Conservation (phyloP, 2,329 filamentous ascomycete species). For the Cytospora leucostoma region DNA sequence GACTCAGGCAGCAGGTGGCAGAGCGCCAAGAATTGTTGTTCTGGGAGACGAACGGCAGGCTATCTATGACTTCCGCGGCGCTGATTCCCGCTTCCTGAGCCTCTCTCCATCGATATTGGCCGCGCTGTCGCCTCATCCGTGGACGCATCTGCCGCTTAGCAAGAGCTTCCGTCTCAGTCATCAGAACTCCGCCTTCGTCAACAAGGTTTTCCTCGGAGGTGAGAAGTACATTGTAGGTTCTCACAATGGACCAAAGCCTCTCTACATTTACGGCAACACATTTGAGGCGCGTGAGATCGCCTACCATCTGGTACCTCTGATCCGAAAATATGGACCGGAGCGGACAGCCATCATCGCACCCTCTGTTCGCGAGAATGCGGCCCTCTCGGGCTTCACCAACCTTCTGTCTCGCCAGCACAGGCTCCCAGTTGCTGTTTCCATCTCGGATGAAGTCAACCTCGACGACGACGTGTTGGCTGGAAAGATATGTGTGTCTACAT, state of each 20-base stretch:
- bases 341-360: conserved; percentile 29
- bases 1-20: conserved; percentile 23
- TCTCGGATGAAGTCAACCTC: conserved; percentile 32
- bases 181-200: conserved; percentile 33
- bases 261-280: conserved; percentile 31
- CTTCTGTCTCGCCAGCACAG: conserved; percentile 20
- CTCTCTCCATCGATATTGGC: conserved; percentile 31
- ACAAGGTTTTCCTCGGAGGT: conserved; percentile 33
- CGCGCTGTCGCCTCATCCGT: conserved; percentile 31
- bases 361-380: conserved; percentile 22
- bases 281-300: conserved; percentile 26
- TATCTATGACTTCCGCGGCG: conserved; percentile 35
- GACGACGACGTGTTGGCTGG: conserved; percentile 33
- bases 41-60: conserved; percentile 38
- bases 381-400: conserved; percentile 27
- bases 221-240: conserved; percentile 35
- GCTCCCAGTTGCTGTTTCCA: conserved; percentile 32
- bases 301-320: conserved; percentile 28
- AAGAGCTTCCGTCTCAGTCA: conserved; percentile 35
- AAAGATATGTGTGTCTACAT: conserved; percentile 37
- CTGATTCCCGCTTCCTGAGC: conserved; percentile 35
- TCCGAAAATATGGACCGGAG: conserved; percentile 29
- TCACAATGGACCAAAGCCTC: conserved; percentile 34
- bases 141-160: conserved; percentile 28
- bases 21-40: conserved; percentile 32